Evolutionary conservation across 2,329 filamentous ascomycete genomes (phyloP).

Genomic region (Curvularia verruculosa): DNA sequence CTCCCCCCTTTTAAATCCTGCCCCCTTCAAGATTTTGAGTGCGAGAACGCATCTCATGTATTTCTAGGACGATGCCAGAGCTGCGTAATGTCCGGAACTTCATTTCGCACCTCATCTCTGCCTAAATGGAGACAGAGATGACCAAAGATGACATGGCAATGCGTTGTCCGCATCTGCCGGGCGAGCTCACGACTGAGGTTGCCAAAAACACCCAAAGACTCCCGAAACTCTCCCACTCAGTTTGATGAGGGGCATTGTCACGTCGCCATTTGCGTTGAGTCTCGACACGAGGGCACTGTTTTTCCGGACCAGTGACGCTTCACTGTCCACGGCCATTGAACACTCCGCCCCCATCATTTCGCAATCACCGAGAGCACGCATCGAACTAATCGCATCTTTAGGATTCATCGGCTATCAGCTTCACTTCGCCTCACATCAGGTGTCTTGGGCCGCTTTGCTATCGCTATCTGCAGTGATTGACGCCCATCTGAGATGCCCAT

Average conservation of each 20-base stretch:
- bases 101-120: conserved; percentile 1
- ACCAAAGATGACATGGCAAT: conserved; percentile 7
- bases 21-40: background rate
- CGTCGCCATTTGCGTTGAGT: background rate
- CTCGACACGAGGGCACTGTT: conserved; percentile 5
- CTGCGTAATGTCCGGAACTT: background rate
- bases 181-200: conserved; percentile 15
- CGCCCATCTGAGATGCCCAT: background rate
- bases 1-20: background rate
- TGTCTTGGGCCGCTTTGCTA: background rate
- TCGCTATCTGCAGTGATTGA: conserved; percentile 2
- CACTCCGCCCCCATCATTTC: background rate
- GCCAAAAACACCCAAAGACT: conserved; percentile 24
- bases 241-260: conserved; percentile 19
- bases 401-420: background rate
- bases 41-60: background rate
- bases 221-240: background rate
- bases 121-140: conserved; percentile 1
- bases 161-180: conserved; percentile 4
- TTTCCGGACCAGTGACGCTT: conserved; percentile 5
- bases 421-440: background rate
- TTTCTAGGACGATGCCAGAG: background rate
- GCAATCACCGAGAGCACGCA: background rate
- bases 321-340: conserved; percentile 3
- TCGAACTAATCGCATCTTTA: background rate